Percentiles rank a stretch among this genome's conserved stretches.
Conservation (phyloP, 177 flowering plant genomes). For the Vitis hybrid region DNA sequence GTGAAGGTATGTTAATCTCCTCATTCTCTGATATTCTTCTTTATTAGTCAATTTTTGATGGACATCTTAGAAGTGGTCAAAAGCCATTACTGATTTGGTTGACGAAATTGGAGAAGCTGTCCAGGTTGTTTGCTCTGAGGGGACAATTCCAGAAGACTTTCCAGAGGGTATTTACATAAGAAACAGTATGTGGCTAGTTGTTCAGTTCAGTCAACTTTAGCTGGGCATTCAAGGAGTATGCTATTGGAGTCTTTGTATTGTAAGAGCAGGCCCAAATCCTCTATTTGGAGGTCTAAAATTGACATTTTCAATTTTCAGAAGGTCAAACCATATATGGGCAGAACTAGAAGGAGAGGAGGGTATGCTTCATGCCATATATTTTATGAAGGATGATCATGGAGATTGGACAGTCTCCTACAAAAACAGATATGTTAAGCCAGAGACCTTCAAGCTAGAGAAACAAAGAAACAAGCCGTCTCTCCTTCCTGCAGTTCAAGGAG, state of each 20-base stretch:
- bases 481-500: constrained; percentile 57
- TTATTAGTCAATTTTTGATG: background rate
- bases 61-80: background rate
- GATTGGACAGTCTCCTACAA: constrained; percentile 47
- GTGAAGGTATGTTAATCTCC: constrained; percentile 11
- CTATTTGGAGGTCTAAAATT: constrained; percentile 52
- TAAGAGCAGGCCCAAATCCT: constrained; percentile 63
- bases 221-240: too few species aligned
- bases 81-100: background rate
- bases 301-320: constrained; percentile 49
- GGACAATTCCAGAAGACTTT: constrained; percentile 38
- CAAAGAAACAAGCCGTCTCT: constrained; percentile 44
- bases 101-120: constrained; percentile 29
- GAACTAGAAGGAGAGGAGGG: constrained; percentile 70
- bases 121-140: constrained; percentile 19
- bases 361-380: constrained; percentile 72
- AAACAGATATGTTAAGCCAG: constrained; percentile 50
- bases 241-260: background rate
- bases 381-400: constrained; percentile 31
- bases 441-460: constrained; percentile 52
- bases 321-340: constrained; percentile 43
- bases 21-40: background rate
- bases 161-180: constrained; percentile 44
- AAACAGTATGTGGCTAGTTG: constrained; percentile 24
- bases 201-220: too few species aligned